phyloP scores from a whole-genome alignment of 805 yeast genomes.

The Cyberlindnera veronae region DNA sequence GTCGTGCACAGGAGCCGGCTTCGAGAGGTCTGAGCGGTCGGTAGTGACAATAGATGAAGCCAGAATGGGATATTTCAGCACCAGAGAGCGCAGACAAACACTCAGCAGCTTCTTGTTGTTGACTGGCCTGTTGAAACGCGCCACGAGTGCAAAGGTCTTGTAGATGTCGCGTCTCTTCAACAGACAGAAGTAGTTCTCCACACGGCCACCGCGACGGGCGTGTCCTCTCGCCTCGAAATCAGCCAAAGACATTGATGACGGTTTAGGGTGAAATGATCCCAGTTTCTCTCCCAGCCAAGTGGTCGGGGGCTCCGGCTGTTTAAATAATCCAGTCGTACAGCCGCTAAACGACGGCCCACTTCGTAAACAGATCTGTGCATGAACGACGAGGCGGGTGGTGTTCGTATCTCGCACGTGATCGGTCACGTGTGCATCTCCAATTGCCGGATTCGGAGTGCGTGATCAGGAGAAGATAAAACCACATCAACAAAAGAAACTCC shows the following conservation, averaged over 20 bases:
- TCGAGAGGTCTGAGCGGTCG: conserved; percentile 16
- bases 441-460: no score
- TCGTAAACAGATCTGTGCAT: no score
- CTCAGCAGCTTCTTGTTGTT: conserved; percentile 8
- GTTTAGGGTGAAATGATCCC: no score
- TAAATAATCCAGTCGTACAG: no score
- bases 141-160: conserved; percentile 19
- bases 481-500: neutral
- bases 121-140: conserved; percentile 12
- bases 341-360: no score
- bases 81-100: conserved; percentile 6
- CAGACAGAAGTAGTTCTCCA: conserved; percentile 24
- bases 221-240: conserved; percentile 15
- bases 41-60: conserved; percentile 16
- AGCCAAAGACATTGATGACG: conserved; percentile 1
- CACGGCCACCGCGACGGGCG: conserved; percentile 22
- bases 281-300: no score
- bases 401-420: no score
- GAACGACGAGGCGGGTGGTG: no score
- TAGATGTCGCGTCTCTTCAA: conserved; percentile 19
- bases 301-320: no score
- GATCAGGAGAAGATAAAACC: no score
- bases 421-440: no score
- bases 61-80: conserved; percentile 21
- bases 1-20: conserved; percentile 18